A percentile compares a stretch with the other conserved stretches of the same genome.
Conservation (phyloP, 352 stramenopile species). For the Globisporangium paroecandrum region DNA sequence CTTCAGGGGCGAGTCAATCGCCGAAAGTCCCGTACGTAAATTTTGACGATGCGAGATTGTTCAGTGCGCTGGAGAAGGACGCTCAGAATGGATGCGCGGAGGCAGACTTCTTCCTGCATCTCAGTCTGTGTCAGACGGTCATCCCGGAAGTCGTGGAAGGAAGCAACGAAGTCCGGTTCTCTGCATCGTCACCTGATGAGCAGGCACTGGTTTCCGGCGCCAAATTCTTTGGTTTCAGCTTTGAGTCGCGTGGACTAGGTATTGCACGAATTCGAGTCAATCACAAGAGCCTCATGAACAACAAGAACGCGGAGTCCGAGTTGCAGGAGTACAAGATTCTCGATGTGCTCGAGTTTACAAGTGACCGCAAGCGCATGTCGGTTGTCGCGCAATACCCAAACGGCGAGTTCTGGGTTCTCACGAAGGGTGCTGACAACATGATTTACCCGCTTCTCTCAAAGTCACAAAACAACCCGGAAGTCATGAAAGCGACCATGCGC, state of each 20-base stretch:
- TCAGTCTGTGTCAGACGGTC: slow-evolving; percentile 81
- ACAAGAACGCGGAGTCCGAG: slow-evolving; percentile 33
- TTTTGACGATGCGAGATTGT: slow-evolving; percentile 63
- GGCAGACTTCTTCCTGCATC: slow-evolving; percentile 81
- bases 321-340: slow-evolving; percentile 82
- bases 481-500: slow-evolving; percentile 52
- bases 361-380: slow-evolving; percentile 79
- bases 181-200: slow-evolving; percentile 83
- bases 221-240: slow-evolving; percentile 75
- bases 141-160: slow-evolving; percentile 60
- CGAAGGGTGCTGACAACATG: slow-evolving; percentile 92
- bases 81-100: slow-evolving; percentile 34
- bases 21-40: slow-evolving; percentile 74
- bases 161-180: slow-evolving; percentile 55
- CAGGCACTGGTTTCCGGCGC: slow-evolving; percentile 87
- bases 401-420: slow-evolving; percentile 63
- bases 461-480: slow-evolving; percentile 46
- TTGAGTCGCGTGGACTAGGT: slow-evolving; percentile 63
- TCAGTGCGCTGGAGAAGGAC: slow-evolving; percentile 35
- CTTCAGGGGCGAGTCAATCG: background rate
- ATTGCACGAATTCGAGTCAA: slow-evolving; percentile 57
- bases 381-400: slow-evolving; percentile 72
- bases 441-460: slow-evolving; percentile 83
- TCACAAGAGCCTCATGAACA: slow-evolving; percentile 38
- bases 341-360: slow-evolving; percentile 96